phyloP scores from a whole-genome alignment of 2,329 filamentous ascomycete species.

The Calonectria honghensis region DNA sequence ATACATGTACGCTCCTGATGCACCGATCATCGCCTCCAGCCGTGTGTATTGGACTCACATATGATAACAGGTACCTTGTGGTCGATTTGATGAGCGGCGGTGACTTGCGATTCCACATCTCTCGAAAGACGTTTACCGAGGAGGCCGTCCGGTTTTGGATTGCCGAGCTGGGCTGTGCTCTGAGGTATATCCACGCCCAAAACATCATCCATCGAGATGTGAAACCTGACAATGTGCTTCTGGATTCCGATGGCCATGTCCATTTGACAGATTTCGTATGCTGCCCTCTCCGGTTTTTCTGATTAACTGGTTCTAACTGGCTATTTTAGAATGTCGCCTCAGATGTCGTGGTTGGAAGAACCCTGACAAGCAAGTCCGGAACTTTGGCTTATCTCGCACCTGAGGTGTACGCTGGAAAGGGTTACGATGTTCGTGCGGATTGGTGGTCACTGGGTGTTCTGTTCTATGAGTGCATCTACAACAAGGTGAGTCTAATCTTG shows the following conservation, averaged over 20 bases:
- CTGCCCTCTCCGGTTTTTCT: constrained; percentile 38
- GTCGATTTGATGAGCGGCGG: constrained; percentile 99
- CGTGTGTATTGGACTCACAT: constrained; percentile 45
- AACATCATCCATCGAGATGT: constrained; percentile 94
- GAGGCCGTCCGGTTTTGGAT: constrained; percentile 99
- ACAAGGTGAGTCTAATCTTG: constrained; percentile 80
- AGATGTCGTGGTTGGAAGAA: constrained; percentile 88
- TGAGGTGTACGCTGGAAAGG: constrained; percentile 93
- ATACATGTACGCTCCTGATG: constrained; percentile 84
- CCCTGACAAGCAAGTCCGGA: constrained; percentile 95
- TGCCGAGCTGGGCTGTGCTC: constrained; percentile 91
- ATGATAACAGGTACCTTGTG: constrained; percentile 86
- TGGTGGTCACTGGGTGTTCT: constrained; percentile 99
- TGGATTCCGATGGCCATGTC: constrained; percentile 93
- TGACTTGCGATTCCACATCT: constrained; percentile 97
- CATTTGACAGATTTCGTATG: constrained; percentile 98
- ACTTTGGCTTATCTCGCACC: constrained; percentile 96
- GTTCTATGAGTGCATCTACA: constrained; percentile 99
- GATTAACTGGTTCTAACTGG: constrained; percentile 45
- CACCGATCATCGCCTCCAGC: background rate
- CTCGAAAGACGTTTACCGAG: constrained; percentile 97
- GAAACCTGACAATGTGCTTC: constrained; percentile 92
- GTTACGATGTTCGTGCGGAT: constrained; percentile 92
- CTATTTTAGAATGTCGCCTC: constrained; percentile 93
- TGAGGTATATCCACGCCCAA: constrained; percentile 90